Evolutionary conservation across 495 filamentous ascomycete genomes (phyloP).

Genomic region (Sordaria brevicollis): DNA sequence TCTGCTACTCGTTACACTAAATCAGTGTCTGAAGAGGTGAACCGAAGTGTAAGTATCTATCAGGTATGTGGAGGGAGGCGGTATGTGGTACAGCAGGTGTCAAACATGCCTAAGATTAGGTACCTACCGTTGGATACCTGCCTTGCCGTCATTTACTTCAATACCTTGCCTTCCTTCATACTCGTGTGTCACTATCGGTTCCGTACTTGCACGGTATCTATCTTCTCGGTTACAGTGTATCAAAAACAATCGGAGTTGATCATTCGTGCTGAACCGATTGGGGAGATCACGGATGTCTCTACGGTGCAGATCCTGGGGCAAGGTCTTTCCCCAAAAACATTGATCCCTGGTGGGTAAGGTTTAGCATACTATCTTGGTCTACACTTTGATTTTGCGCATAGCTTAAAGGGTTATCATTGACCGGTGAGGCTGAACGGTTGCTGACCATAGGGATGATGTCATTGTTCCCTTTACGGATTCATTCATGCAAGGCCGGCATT

Average conservation of each 20-base stretch:
- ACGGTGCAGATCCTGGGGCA: neutral
- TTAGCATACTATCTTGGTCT: neutral
- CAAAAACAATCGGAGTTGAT: neutral
- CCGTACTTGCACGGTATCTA: neutral
- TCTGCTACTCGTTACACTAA: neutral
- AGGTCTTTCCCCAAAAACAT: neutral
- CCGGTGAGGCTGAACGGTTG: neutral
- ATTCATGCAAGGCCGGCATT: neutral
- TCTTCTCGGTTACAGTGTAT: neutral
- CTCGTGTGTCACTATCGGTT: neutral
- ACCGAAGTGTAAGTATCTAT: neutral
- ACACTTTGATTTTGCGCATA: neutral
- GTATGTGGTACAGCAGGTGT: neutral
- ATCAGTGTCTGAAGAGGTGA: neutral
- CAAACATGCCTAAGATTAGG: neutral
- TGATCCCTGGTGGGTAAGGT: neutral
- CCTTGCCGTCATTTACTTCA: neutral
- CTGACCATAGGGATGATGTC: neutral
- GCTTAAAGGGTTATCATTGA: neutral
- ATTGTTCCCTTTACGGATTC: neutral
- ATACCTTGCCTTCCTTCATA: neutral
- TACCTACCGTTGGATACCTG: neutral
- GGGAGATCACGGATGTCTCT: neutral
- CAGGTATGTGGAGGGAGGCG: neutral
- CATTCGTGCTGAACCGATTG: neutral